Evolutionary conservation across 2,329 filamentous ascomycete species (phyloP).

Genomic region (Nakataea oryzae): DNA sequence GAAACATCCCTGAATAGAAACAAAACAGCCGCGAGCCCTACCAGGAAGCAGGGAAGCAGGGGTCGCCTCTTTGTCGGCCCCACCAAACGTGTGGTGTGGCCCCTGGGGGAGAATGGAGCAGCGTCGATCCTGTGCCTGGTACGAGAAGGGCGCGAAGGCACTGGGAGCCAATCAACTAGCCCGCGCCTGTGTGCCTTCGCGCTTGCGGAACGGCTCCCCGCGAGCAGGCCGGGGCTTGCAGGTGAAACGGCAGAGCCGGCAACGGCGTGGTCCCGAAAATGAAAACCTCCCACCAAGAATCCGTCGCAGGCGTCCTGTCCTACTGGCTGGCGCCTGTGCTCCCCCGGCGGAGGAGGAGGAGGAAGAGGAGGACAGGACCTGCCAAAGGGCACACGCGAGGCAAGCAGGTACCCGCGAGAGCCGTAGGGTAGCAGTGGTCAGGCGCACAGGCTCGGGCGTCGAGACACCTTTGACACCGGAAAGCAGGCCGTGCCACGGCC

Average conservation of each 20-base stretch:
- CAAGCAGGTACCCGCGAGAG: neutral
- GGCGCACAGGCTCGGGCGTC: neutral
- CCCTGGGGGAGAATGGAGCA: neutral
- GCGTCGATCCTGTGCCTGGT: neutral
- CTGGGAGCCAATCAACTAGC: neutral
- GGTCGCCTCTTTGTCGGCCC: neutral
- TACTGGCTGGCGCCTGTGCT: neutral
- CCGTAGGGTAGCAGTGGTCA: neutral
- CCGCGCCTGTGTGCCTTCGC: neutral
- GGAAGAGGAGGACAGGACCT: neutral
- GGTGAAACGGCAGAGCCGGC: neutral
- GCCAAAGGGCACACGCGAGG: neutral
- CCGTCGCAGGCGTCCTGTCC: neutral
- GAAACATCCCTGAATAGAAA: neutral
- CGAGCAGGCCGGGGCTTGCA: neutral
- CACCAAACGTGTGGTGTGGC: neutral
- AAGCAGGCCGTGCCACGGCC: neutral
- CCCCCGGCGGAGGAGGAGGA: too few species aligned
- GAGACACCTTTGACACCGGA: neutral
- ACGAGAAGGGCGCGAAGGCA: neutral
- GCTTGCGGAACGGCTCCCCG: neutral
- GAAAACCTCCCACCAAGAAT: neutral
- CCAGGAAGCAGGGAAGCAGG: neutral
- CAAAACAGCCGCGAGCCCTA: neutral
- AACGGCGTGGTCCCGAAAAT: neutral